Evolutionary conservation across 2,329 filamentous ascomycete genomes (phyloP).

Genomic region (Ophiostoma himal-ulmi): DNA sequence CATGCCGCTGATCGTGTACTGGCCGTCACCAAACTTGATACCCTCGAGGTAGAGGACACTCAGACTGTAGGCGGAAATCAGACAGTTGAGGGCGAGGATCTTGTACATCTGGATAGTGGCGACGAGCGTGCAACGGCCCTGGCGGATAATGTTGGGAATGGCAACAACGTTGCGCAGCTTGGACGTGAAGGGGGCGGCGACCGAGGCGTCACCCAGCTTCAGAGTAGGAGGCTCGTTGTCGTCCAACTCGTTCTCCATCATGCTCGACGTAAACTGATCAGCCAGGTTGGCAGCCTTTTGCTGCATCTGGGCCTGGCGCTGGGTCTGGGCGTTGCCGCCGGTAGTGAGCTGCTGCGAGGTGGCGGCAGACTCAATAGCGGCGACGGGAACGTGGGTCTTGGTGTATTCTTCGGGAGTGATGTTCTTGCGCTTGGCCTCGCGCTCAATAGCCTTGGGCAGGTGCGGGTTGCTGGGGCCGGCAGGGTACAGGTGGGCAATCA

Average conservation of each 20-base stretch:
- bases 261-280: conserved; percentile 75
- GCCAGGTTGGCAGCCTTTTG: conserved; percentile 72
- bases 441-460: conserved; percentile 83
- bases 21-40: conserved; percentile 97
- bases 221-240: conserved; percentile 81
- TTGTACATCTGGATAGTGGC: conserved; percentile 99
- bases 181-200: conserved; percentile 94
- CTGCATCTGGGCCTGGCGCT: conserved; percentile 55
- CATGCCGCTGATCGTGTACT: conserved; percentile 98
- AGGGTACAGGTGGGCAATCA: conserved; percentile 92
- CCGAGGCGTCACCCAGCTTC: conserved; percentile 94
- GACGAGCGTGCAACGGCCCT: conserved; percentile 93
- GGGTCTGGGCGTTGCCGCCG: conserved; percentile 43
- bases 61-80: conserved; percentile 95
- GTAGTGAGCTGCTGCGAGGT: conserved; percentile 50
- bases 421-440: conserved; percentile 75
- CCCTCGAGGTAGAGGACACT: conserved; percentile 95
- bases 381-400: conserved; percentile 38
- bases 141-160: conserved; percentile 95
- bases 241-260: conserved; percentile 79
- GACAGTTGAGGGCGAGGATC: conserved; percentile 93
- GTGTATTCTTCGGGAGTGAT: conserved; percentile 55
- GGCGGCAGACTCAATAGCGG: conserved; percentile 57
- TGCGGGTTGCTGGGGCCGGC: conserved; percentile 89
- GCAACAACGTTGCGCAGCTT: conserved; percentile 96